Evolutionary conservation across 2,329 filamentous ascomycete species (phyloP).

Genomic region (Pseudopithomyces maydicus): DNA sequence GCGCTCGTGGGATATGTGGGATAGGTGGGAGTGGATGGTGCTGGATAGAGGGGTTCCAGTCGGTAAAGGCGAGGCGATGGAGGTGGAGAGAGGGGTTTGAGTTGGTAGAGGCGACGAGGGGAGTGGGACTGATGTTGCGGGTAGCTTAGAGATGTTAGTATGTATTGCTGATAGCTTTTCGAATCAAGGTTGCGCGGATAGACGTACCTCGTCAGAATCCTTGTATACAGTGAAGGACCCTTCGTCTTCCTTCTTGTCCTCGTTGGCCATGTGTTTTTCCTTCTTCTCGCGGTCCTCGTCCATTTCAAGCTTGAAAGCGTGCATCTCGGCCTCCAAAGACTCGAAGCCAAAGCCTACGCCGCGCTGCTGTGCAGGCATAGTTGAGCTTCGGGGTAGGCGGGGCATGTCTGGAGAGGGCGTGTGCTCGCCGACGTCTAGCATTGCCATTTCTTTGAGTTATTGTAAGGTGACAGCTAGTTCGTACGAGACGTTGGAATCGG

Average conservation of each 20-base stretch:
- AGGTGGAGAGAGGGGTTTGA: too few relatives aligned
- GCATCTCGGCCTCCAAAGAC: neutral
- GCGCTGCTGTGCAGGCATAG: neutral
- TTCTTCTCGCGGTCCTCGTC: neutral
- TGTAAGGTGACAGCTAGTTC: conserved; percentile 8
- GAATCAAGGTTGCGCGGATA: neutral
- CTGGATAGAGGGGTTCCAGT: neutral
- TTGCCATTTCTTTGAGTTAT: conserved; percentile 9
- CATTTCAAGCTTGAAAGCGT: neutral
- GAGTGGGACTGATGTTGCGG: too few relatives aligned
- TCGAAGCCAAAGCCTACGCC: neutral
- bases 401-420: neutral
- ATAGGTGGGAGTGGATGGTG: neutral
- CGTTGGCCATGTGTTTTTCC: neutral
- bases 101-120: too few relatives aligned
- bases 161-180: too few relatives aligned
- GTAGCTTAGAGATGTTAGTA: too few relatives aligned
- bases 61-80: too few relatives aligned
- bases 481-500: conserved; percentile 8
- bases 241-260: neutral
- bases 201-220: neutral
- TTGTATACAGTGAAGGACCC: neutral
- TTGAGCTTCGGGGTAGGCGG: neutral
- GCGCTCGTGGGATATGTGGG: neutral
- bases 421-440: neutral